phyloP scores from a whole-genome alignment of 768 basidiomycete species.

The Boletus pseudopeckii region DNA sequence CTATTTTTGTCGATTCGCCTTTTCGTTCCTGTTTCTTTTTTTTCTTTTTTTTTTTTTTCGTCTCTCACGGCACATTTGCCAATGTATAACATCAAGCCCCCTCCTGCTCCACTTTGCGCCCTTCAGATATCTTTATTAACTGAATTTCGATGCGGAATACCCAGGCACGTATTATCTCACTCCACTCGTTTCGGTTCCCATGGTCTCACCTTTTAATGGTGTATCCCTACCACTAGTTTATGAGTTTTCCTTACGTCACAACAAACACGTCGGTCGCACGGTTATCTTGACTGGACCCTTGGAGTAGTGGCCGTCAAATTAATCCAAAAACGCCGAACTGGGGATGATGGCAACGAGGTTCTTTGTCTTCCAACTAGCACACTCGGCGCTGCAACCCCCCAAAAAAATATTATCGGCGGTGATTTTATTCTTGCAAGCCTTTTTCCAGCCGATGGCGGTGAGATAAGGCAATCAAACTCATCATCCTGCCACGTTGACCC shows the following conservation, averaged over 20 bases:
- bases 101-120: background rate
- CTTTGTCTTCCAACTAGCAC: no score
- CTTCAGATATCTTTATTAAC: conserved; percentile 5
- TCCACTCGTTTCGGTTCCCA: conserved; percentile 1
- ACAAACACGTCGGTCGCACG: no score
- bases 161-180: conserved; percentile 7
- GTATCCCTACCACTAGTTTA: conserved; percentile 1
- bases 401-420: background rate
- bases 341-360: background rate
- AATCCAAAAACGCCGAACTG: background rate
- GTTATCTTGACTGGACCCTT: background rate
- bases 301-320: background rate
- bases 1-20: background rate
- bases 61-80: background rate
- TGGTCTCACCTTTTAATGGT: background rate
- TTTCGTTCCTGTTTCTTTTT: background rate
- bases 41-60: background rate
- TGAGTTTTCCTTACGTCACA: no score
- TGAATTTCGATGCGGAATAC: conserved; percentile 1
- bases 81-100: background rate
- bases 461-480: background rate
- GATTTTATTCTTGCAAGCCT: background rate
- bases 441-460: background rate
- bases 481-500: background rate
- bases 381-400: no score